phyloP scores from a whole-genome alignment of 202 grass and related monocot species.

The Setaria viridis region DNA sequence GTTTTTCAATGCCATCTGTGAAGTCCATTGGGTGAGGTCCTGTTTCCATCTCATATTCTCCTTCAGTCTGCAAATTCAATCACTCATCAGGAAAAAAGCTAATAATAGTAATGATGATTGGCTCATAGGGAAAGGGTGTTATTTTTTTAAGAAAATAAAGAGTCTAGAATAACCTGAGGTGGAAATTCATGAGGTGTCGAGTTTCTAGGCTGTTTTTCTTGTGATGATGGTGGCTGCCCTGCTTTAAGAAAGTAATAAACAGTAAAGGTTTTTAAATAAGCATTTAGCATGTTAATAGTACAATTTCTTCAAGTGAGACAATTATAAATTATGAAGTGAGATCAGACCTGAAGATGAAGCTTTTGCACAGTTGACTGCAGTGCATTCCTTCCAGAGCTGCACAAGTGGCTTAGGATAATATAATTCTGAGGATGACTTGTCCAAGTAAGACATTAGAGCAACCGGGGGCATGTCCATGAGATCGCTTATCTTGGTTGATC shows the following conservation, averaged over 20 bases:
- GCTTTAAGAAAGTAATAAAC: constrained; percentile 51
- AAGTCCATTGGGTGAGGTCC: constrained; percentile 46
- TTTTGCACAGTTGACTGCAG: constrained; percentile 46
- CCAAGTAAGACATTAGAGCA: constrained; percentile 60
- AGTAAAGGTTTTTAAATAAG: constrained; percentile 37
- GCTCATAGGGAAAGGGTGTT: background rate
- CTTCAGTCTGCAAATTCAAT: constrained; percentile 61
- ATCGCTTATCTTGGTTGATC: constrained; percentile 50
- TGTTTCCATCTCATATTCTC: constrained; percentile 54
- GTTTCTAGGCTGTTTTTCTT: constrained; percentile 50
- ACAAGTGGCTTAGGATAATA: constrained; percentile 75
- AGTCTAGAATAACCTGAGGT: constrained; percentile 59
- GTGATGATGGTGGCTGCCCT: constrained; percentile 43
- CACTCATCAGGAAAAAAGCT: constrained; percentile 5
- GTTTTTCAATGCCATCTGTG: constrained; percentile 62
- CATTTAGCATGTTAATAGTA: constrained; percentile 21
- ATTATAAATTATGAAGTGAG: constrained; percentile 41
- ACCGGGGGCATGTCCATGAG: constrained; percentile 75
- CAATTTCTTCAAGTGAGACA: constrained; percentile 36
- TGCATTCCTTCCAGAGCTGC: constrained; percentile 73
- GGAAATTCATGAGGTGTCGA: constrained; percentile 41
- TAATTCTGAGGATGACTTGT: constrained; percentile 48
- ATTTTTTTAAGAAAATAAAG: constrained; percentile 32
- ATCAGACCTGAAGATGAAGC: constrained; percentile 54
- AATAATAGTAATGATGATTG: background rate